These are phyloP conservation scores for Diplogelasinospora grovesii DNA, from an alignment of 495 filamentous ascomycete genomes.

Conservation along the genomic window DNA sequence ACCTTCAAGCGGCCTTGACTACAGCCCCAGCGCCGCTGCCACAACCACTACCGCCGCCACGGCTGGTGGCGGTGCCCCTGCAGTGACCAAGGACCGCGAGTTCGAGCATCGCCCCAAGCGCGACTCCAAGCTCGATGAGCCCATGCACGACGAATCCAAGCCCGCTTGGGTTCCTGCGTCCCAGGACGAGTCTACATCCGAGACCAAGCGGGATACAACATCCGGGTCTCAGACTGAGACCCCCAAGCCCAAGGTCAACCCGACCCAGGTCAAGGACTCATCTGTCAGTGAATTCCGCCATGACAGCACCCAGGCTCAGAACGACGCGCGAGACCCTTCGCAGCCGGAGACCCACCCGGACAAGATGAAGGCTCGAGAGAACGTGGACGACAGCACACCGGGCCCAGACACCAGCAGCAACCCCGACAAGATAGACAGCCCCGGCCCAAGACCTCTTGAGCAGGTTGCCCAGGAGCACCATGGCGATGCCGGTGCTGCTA, in stretches of 20 bases:
- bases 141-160: not conserved
- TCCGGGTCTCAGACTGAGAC: not conserved
- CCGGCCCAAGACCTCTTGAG: slow-evolving; percentile 35
- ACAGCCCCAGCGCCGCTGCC: not conserved
- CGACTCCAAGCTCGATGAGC: not conserved
- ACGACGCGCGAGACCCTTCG: slow-evolving; percentile 28
- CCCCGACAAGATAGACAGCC: slow-evolving; percentile 34
- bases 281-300: slow-evolving; percentile 17
- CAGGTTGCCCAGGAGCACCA: slow-evolving; percentile 36
- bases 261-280: slow-evolving; percentile 20
- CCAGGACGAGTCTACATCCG: not conserved
- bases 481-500: slow-evolving; percentile 29
- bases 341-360: slow-evolving; percentile 25
- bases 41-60: not conserved
- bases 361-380: slow-evolving; percentile 19
- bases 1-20: too few species aligned
- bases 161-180: too few species aligned
- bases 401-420: slow-evolving; percentile 19
- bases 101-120: not conserved
- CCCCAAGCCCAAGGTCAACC: slow-evolving; percentile 16
- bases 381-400: slow-evolving; percentile 23
- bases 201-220: not conserved
- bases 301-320: slow-evolving; percentile 31
- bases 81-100: too few species aligned
- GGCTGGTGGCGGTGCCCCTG: too few species aligned